Base-by-base conservation (phyloP, 1,139 yeast genomes). In the Wickerhamiella infanticola region DNA sequence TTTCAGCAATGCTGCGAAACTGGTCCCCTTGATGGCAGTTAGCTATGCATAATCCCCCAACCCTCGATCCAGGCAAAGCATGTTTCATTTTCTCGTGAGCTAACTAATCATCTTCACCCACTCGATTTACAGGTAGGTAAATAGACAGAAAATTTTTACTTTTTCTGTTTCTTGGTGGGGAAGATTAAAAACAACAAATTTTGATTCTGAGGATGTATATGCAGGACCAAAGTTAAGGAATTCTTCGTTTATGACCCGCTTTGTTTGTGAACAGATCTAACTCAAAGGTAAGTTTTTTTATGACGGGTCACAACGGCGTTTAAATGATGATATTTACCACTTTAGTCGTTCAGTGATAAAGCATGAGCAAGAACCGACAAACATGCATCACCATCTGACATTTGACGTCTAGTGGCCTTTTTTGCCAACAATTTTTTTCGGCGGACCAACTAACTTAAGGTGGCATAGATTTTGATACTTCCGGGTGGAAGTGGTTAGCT, bases 331-430 rank as follows among this genome's bases (percentile, higher is more conserved):
- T 48, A 48, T 51, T 55, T 55, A 53, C 67, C 63, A 63, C 64
- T 62, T 59, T 57, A 55, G 59, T 59, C 58, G 65, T 63, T 76
- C 72, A 77, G 83, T 73, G 84, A 64, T 64, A 51, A 55, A 59
- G 58, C 60, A 63, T 67, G 70, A 65, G 68, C 81, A 73, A 66
- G 65, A 77, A 45, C 47, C 37, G 24, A 72, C 72, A 67, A 63
- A 60, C 90, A 81, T 81, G 93, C 93, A 81, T 80, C 90, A 81
- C 93, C 93, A 81, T 79, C 90, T 81, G 90, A 81, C 37, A 7
- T 35, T 27, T 18, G 18, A 18, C 18, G 18, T 18, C 18, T 18
- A 18, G 18, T 18, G 18, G 18, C 18, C 18, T 18, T 18, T 18
- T 18, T 18, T 18, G 18, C 18, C 18, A 18, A 18, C 18, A 2